Evolutionary conservation across 2,329 filamentous ascomycete genomes (phyloP).

Genomic region (Hansfordia pulvinata): DNA sequence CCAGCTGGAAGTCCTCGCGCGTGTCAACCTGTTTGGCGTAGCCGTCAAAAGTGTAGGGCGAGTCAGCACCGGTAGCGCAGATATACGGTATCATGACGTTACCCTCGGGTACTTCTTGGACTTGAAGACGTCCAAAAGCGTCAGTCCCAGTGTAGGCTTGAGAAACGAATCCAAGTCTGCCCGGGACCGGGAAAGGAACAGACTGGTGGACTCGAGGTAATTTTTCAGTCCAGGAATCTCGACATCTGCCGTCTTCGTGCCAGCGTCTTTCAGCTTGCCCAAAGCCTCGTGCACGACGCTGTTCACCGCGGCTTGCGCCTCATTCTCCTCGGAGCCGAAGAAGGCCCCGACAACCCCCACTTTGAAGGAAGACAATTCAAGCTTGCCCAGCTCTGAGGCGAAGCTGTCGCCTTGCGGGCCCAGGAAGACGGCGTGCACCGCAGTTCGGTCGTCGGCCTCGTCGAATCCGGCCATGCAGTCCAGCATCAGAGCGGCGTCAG

Average conservation of each 20-base stretch:
- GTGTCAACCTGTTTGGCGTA: too few species aligned
- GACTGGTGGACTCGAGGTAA: conserved; percentile 11
- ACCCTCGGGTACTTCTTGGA: conserved; percentile 4
- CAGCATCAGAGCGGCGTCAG: conserved; percentile 15
- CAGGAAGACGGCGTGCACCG: conserved; percentile 2
- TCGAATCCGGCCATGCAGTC: conserved; percentile 12
- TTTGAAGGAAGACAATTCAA: conserved; percentile 15
- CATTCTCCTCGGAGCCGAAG: conserved; percentile 7
- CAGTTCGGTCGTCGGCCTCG: not conserved
- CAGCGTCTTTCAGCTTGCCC: conserved; percentile 5
- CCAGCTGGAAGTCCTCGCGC: too few species aligned
- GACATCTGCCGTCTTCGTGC: conserved; percentile 13
- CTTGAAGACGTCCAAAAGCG: conserved; percentile 8
- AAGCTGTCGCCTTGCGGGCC: conserved; percentile 15
- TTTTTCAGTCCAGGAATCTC: conserved; percentile 11
- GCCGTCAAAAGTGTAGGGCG: too few species aligned
- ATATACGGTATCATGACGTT: conserved; percentile 10
- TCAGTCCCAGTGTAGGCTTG: conserved; percentile 18
- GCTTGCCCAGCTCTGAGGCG: conserved; percentile 9
- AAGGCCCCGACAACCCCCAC: conserved; percentile 11
- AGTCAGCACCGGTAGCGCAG: too few species aligned
- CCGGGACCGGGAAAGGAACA: conserved; percentile 12
- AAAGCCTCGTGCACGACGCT: conserved; percentile 9
- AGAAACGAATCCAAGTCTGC: conserved; percentile 16
- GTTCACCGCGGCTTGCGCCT: too few species aligned